Base-by-base conservation (phyloP, 352 stramenopile species). In the Phytophthora melonis region DNA sequence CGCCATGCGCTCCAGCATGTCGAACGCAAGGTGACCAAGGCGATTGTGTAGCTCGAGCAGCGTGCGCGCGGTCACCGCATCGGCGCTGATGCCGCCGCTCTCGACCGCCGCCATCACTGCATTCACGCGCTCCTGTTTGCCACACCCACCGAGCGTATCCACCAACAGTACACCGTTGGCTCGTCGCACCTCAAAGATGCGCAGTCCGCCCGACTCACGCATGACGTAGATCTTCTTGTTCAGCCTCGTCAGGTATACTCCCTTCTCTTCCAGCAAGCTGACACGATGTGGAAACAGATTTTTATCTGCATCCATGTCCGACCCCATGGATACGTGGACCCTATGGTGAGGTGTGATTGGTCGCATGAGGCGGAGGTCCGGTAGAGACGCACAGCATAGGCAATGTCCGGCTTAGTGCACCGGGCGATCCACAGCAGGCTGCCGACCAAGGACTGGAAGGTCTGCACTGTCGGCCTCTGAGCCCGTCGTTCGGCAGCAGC, bases 371-470 rank as follows among this genome's bases (percentile, higher is more conserved):
- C n/a, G n/a, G n/a, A n/a, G n/a, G n/a, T n/a, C n/a, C n/a, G n/a
- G n/a, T n/a, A n/a, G n/a, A n/a, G 13, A 19, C 82, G 65, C 14
- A 81, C 63, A 0, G 74, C 64, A 45, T 68, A 78, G 0, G 69
- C 16, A 5, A 84, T 81, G 59, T 78, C 79, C 0, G 70, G 71
- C 8, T 74, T 18, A 3, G 74, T 83, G 56, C 70, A 85, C 5
- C 75, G n/a, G 2, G 75, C 25, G 5, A 78, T 68, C 74, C 77
- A 87, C 2, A 84, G 54, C 19, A 87, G 57, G 11, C 68, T 84
- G 0, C 74, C 77, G 0, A 83, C 66, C 5, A 88, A 16, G 0
- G 76, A 81, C 71, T 79, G 74, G n/a, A 86, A 82, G 5, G 23
- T 75, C 45, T 58, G 2, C 36, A 45, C 36, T 45, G 36, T 45